Conservation (phyloP, 176 grass and related monocot species). For the Triticum timopheevii region DNA sequence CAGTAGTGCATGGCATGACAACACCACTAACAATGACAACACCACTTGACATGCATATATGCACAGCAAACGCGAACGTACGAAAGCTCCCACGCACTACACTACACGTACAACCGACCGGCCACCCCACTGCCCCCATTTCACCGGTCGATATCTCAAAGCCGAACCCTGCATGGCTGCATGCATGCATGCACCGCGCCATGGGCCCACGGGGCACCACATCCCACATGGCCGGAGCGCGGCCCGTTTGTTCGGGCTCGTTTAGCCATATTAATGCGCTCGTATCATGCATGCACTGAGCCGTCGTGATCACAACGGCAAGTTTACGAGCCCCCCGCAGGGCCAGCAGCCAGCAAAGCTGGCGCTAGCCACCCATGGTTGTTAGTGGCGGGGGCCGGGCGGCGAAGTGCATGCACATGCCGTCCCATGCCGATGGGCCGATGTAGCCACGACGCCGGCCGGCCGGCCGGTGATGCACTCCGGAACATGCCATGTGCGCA, state of each 20-base stretch:
- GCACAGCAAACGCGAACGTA: not conserved
- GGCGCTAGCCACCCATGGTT: not conserved
- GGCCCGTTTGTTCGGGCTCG: not conserved
- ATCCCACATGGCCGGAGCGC: not conserved
- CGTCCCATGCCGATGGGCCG: not conserved
- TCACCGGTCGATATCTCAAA: not conserved
- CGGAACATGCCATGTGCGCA: not conserved
- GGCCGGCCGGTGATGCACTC: not conserved
- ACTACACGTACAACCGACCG: not conserved
- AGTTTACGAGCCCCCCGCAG: not conserved
- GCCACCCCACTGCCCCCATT: not conserved
- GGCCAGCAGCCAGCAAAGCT: not conserved
- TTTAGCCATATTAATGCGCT: not conserved
- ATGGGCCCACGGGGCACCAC: not conserved
- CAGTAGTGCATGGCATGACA: not conserved
- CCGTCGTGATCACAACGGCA: conserved; percentile 20
- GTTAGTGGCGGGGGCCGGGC: not conserved
- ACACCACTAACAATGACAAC: not conserved
- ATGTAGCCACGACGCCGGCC: not conserved
- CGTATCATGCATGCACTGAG: conserved; percentile 2
- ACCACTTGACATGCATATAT: not conserved
- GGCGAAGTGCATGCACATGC: conserved; percentile 5
- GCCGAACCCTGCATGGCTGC: not conserved
- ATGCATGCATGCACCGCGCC: not conserved
- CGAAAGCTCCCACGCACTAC: not conserved